phyloP scores from a whole-genome alignment of 106 monocot genomes.

The Narthecium ossifragum region DNA sequence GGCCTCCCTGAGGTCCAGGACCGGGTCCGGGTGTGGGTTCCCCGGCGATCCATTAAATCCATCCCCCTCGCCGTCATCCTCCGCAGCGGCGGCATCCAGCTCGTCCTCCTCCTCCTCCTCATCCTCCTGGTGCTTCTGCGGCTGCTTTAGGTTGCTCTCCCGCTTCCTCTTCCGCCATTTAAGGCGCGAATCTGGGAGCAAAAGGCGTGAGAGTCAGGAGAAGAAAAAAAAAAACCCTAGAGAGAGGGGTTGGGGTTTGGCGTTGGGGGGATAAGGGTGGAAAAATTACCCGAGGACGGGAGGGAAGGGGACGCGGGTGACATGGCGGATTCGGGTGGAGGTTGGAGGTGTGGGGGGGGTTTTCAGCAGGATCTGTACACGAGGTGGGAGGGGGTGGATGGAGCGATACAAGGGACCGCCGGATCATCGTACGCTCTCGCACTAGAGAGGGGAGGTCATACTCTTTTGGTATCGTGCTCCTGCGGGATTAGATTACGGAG shows the following conservation, averaged over 20 bases:
- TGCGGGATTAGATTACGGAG: neutral
- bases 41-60: slow-evolving; percentile 12
- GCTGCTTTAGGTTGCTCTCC: slow-evolving; percentile 34
- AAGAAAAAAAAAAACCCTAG: neutral
- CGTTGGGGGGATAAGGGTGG: neutral
- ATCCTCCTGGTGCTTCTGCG: slow-evolving; percentile 34
- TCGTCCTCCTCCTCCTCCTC: slow-evolving; percentile 48
- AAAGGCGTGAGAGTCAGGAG: neutral
- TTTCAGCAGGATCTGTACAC: neutral
- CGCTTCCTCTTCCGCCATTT: slow-evolving; percentile 86
- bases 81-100: neutral
- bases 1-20: slow-evolving; percentile 43
- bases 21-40: slow-evolving; percentile 20
- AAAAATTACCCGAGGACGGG: neutral
- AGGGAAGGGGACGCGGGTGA: slow-evolving; percentile 5
- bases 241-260: too few species aligned
- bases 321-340: slow-evolving; percentile 4
- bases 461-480: neutral
- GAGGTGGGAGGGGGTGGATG: neutral
- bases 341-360: slow-evolving; percentile 9
- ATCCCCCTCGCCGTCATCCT: slow-evolving; percentile 26
- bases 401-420: neutral
- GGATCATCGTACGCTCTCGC: neutral
- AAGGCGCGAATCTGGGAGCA: slow-evolving; percentile 44
- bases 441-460: neutral